A percentile compares a stretch with the other conserved stretches of the same genome.
These are phyloP conservation scores for Suillus subaureus DNA, from an alignment of 768 basidiomycete genomes.

Conservation along the genomic window DNA sequence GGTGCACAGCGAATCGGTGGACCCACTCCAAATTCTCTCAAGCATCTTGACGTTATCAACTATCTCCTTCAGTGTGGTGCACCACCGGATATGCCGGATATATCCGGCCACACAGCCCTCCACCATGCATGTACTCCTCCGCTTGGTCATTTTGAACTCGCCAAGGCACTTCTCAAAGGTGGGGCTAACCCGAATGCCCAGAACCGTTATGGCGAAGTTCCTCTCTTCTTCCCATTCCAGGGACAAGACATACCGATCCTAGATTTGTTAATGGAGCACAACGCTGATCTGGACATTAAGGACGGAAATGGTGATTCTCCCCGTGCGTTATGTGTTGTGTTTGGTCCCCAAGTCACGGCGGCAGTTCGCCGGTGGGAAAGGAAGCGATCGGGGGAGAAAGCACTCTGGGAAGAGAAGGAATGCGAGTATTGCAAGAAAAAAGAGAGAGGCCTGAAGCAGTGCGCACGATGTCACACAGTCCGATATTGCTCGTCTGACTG, in stretches of 20 bases:
- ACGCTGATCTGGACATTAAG: constrained; percentile 44
- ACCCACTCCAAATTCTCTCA: constrained; percentile 16
- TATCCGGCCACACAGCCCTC: constrained; percentile 52
- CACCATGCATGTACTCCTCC: constrained; percentile 44
- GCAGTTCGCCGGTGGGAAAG: constrained; percentile 48
- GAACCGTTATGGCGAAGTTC: constrained; percentile 50
- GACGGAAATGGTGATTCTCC: constrained; percentile 44
- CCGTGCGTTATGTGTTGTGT: constrained; percentile 29
- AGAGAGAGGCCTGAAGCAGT: constrained; percentile 40
- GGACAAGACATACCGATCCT: constrained; percentile 36
- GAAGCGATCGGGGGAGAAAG: constrained; percentile 46
- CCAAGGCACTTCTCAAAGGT: constrained; percentile 41
- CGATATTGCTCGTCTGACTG: constrained; percentile 58
- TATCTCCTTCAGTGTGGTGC: constrained; percentile 46
- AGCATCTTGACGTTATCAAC: constrained; percentile 39
- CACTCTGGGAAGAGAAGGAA: constrained; percentile 40
- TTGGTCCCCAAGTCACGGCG: constrained; percentile 48
- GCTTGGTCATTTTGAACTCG: constrained; percentile 30
- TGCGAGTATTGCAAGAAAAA: constrained; percentile 43
- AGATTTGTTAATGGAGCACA: constrained; percentile 51
- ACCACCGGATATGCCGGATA: constrained; percentile 43
- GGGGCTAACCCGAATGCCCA: constrained; percentile 53
- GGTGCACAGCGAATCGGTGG: constrained; percentile 42
- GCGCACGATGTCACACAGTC: constrained; percentile 45
- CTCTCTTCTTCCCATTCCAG: constrained; percentile 39